Evolutionary conservation across 2,329 filamentous ascomycete genomes (phyloP).

Genomic region (Colletotrichum sp.): DNA sequence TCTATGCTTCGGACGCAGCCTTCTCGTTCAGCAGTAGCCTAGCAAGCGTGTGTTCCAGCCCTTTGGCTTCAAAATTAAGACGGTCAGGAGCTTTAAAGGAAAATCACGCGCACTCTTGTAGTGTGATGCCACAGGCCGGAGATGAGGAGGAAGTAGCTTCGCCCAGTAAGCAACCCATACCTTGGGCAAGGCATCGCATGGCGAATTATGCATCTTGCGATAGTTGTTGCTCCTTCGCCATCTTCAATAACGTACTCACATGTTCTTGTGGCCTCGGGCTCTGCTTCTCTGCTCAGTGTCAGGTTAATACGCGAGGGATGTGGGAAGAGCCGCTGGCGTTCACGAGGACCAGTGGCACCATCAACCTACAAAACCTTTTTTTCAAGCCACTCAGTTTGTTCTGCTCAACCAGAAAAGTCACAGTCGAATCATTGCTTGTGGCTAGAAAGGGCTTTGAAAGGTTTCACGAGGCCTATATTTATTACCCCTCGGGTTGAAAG

Average conservation of each 20-base stretch:
- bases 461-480: background rate
- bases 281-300: rapidly evolving
- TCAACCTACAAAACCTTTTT: background rate
- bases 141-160: background rate
- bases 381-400: background rate
- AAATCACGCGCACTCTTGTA: background rate
- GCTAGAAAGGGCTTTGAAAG: background rate
- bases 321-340: background rate
- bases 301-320: background rate
- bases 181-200: background rate
- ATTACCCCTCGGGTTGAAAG: too few relatives aligned
- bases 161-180: background rate
- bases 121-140: background rate
- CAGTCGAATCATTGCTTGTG: background rate
- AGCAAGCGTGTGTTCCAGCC: background rate
- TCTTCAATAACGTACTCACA: rapidly evolving
- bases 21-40: background rate
- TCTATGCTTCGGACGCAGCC: background rate
- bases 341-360: background rate
- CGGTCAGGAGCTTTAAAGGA: too few relatives aligned
- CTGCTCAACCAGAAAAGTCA: too few relatives aligned
- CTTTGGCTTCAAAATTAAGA: background rate
- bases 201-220: background rate
- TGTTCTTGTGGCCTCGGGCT: background rate
- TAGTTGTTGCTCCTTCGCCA: background rate